Evolutionary conservation across 306 rosid species (phyloP), one percentile per base, ranked within the genome.

Genomic region (Macrotyloma uniflorum): DNA sequence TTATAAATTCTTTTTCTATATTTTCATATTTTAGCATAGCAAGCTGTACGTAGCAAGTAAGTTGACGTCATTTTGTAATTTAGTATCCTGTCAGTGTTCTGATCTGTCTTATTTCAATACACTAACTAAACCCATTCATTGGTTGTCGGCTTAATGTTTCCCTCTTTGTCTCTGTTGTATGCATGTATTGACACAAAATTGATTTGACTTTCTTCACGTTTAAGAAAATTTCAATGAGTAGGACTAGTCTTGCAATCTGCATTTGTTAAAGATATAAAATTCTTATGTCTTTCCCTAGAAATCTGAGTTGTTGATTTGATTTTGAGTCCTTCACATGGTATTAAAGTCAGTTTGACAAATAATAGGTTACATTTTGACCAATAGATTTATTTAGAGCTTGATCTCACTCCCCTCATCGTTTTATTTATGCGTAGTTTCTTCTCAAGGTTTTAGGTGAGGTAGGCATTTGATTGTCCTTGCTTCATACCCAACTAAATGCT

Each of bases 1-100:
- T 50, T 77, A 71, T 62, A 19, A 66, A 42, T 62, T 68, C n/a
- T 64, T 36, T 23, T 36, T 47, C 57, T 36, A 71, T 69, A 58
- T 66, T 73, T 69, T 42, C 70, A 40, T 72, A 23, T 24, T 67
- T 67, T 15, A 19, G 33, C 57, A 0, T 5, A 36, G 54, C 50
- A 35, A 12, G 66, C 19, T 70, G 20, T 55, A 18, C 8, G 42
- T 7, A 36, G 11, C 10, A 8, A 62, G 26, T 55, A 23, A 15
- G 8, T 7, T 36, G 26, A 54, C 47, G 35, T 62, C 62, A 42
- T 38, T 19, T 42, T 40, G 5, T 30, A 32, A 54, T 32, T 20
- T 30, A 24, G 43, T 15, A 16, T 54, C 57, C 2, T 42, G 12
- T 40, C 15, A 54, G 5, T 18, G 3, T 30, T 35, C 10, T 78